These are phyloP conservation scores for Austroboletus olivaceoglutinosus DNA, from an alignment of 1,284 basidiomycete species.

Conservation along the genomic window DNA sequence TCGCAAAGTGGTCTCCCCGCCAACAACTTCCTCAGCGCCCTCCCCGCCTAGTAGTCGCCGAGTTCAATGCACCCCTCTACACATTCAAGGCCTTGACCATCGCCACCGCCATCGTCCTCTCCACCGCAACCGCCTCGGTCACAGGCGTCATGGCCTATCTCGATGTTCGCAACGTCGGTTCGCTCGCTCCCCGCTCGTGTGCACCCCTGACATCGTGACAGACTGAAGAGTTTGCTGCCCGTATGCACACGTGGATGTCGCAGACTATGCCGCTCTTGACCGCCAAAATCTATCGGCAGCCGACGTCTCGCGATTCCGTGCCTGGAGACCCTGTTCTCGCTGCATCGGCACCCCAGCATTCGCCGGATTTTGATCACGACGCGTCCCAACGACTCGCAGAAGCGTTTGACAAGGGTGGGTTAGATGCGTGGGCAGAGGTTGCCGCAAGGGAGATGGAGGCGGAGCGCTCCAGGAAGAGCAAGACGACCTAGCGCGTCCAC, in stretches of 20 bases:
- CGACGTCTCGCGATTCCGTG: slow-evolving; percentile 11
- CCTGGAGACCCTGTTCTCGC: slow-evolving; percentile 2
- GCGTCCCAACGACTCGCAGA: slow-evolving; percentile 47
- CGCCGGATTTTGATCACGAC: slow-evolving; percentile 20
- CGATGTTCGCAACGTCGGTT: slow-evolving; percentile 41
- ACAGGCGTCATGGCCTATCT: slow-evolving; percentile 41
- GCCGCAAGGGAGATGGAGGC: slow-evolving; percentile 53
- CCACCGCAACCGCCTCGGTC: slow-evolving; percentile 34
- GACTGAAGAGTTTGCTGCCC: slow-evolving; percentile 55
- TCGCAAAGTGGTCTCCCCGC: background rate
- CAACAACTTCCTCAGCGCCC: background rate
- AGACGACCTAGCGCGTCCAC: background rate
- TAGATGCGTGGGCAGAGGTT: slow-evolving; percentile 50
- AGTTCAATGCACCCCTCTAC: slow-evolving; percentile 42
- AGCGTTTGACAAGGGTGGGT: slow-evolving; percentile 56
- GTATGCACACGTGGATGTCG: slow-evolving; percentile 48
- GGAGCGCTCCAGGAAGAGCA: slow-evolving; percentile 34
- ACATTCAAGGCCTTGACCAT: slow-evolving; percentile 45
- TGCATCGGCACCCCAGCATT: background rate
- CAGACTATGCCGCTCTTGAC: slow-evolving; percentile 48
- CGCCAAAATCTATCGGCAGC: slow-evolving; percentile 47
- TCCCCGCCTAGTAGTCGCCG: slow-evolving; percentile 9
- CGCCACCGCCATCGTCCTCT: slow-evolving; percentile 42
- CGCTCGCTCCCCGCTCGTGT: no score
- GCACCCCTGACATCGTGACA: slow-evolving; percentile 20